Evolutionary conservation across 2,329 filamentous ascomycete genomes (phyloP), one percentile per base, ranked within the genome.

Genomic region (Colletotrichum phormii): DNA sequence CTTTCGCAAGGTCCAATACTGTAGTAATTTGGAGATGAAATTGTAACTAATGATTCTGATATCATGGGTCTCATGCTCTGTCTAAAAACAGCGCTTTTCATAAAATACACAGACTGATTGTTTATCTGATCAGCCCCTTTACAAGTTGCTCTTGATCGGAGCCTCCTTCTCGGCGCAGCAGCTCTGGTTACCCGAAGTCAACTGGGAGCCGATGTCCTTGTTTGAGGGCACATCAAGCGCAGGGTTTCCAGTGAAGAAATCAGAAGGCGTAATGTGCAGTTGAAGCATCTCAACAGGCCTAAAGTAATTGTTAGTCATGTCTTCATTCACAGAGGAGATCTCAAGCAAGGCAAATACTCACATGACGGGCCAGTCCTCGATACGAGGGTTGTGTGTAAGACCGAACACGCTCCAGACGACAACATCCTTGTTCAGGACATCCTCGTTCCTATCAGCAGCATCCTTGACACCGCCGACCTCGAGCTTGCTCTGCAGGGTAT

Each of bases 361-460:
- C 89, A 90, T 90, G 55, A 90, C 87, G 0, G 88, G 88, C 80
- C 89, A 90, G 75, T 90, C 89, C 75, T 90, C 89, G 53, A 87
- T 83, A 6, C 88, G 82, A 1, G 88, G 88, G 33, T 89, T 86
- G 75, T 90, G 89, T 57, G 89, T 90, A 64, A 90, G 84, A 42
- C 88, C 79, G 67, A 81, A 81, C 37, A 86, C 84, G 1, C 86
- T 81, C 83, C 84, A 88, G 22, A 88, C 81, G 4, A 87, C 84
- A 31, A 86, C 79, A 66, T 86, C 83, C 22, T 84, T 81, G 75
- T 89, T 84, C 61, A 84, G 81, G 4, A 86, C 83, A 57, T 85
- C 82, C 26, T 91, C 89, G 5, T 86, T 84, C 13, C 81, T 76
- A 3, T 76, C 79, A 0, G 79, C 81, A 1, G 69, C 69, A 15